phyloP scores from a whole-genome alignment of 345 rosid genomes.

The Iberis pinnata region DNA sequence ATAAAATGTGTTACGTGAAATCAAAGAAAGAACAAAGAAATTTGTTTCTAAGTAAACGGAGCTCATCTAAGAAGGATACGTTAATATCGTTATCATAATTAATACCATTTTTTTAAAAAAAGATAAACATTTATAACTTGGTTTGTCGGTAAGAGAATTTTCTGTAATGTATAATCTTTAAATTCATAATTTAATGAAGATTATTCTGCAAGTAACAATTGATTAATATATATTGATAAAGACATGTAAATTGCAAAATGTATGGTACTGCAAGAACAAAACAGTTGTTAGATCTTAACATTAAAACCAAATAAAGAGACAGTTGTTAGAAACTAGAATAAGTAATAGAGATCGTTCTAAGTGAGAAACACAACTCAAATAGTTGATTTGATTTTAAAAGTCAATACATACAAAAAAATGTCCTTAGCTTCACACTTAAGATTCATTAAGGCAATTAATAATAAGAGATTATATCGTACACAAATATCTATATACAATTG shows the following conservation, averaged over 20 bases:
- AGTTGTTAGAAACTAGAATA: constrained; percentile 3
- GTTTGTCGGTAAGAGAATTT: no score
- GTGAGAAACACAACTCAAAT: background rate
- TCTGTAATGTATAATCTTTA: no score
- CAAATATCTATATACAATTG: background rate
- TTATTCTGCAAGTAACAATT: no score
- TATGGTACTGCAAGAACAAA: constrained; percentile 1
- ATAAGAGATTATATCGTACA: background rate
- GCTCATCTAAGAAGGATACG: no score
- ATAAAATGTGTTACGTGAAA: no score
- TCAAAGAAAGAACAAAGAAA: no score
- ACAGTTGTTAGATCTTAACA: constrained; percentile 4
- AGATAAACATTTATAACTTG: no score
- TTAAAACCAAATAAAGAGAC: no score
- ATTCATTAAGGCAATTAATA: background rate
- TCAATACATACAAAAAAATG: background rate
- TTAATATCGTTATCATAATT: no score
- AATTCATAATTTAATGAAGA: no score
- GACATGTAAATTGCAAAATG: background rate
- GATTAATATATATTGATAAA: background rate
- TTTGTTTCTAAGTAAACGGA: no score
- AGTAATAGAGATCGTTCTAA: background rate
- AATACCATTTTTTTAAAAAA: no score
- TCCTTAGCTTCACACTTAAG: constrained; percentile 12
- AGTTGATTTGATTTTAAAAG: constrained; percentile 1